Base-by-base conservation (phyloP, 164 flowering plant species). In the Piper longum region DNA sequence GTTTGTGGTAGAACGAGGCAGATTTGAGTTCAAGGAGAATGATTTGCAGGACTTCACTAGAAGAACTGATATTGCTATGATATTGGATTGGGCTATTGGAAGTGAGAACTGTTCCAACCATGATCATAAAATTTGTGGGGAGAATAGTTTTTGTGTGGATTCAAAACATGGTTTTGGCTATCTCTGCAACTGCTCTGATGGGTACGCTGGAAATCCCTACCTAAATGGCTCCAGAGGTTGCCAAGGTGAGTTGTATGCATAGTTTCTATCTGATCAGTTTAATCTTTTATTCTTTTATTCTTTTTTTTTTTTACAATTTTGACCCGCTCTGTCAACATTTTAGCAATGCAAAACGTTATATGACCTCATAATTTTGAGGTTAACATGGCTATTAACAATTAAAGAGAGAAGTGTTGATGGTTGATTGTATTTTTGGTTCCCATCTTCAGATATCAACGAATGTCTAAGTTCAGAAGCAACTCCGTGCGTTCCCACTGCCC, bases 171-270 rank as follows among this genome's bases (percentile, higher is more conserved):
- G 67, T 9, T 54, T 43, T 66, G 72, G 73, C 14, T 70, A 73
- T 67, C 55, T 73, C 17, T 73, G 76, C 60, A 70, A 63, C 41
- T 69, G 76, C 66, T 60, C 67, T 3, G 68, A 70, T 57, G 76
- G 76, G 63, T 73, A 62, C 54, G 26, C 54, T 41, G 73, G 76
- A 40, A 73, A 73, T 43, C 73, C 76, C 11, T 73, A 66, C 13
- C 58, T 69, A 40, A 69, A 66, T 62, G 69, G 69, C 18, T 64
- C 74, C 11, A 57, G 57, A 51, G 72, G 75, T 52, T 72, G 72
- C 61, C 72, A 72, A 62, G 75, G 75, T 72, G 58, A 42, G 36
- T 26, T 26, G 36, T 2, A 26, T 26, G 2, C 36, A 26, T 26
- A 26, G 36, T 26, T 26, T 26, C 36, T 26, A 1, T 26, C 36